Percentiles rank a stretch among this genome's conserved stretches.
phyloP scores from a whole-genome alignment of 1,284 basidiomycete genomes.

The Sphagnurus paluster region DNA sequence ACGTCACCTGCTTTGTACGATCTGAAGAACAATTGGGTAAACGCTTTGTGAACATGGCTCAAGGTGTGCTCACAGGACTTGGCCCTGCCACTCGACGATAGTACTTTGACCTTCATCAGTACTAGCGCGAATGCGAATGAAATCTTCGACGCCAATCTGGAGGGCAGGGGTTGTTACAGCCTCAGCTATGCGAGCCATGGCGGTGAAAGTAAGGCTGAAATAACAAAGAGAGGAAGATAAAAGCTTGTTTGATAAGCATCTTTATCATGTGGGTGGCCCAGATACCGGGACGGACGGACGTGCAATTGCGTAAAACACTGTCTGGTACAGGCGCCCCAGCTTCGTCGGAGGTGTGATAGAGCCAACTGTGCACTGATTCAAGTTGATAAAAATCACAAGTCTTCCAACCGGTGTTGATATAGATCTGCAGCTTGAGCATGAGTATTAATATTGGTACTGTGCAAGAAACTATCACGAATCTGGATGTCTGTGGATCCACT shows the following conservation, averaged over 20 bases:
- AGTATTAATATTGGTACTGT: no score
- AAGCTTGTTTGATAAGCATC: slow-evolving; percentile 2
- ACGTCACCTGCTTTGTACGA: slow-evolving; percentile 19
- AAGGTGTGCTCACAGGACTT: slow-evolving; percentile 17
- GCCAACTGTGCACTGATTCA: no score
- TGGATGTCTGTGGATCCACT: no score
- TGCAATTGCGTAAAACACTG: no score
- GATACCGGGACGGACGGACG: no score
- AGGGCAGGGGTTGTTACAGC: background rate
- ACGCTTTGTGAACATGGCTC: background rate
- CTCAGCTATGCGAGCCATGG: background rate
- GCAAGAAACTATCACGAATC: no score
- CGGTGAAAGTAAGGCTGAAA: background rate
- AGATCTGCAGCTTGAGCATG: no score
- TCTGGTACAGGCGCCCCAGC: no score
- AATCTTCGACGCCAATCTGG: slow-evolving; percentile 12
- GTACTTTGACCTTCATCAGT: slow-evolving; percentile 19
- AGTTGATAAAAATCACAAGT: no score
- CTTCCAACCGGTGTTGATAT: no score
- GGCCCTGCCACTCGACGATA: slow-evolving; percentile 21
- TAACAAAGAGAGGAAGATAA: background rate
- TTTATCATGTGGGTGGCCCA: background rate
- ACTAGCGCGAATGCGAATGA: slow-evolving; percentile 21
- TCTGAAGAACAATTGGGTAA: slow-evolving; percentile 4
- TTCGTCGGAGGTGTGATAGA: no score